These are phyloP conservation scores for Lunularia cruciata DNA, from an alignment of 225 moss, liverwort and hornwort genomes.

Conservation along the genomic window DNA sequence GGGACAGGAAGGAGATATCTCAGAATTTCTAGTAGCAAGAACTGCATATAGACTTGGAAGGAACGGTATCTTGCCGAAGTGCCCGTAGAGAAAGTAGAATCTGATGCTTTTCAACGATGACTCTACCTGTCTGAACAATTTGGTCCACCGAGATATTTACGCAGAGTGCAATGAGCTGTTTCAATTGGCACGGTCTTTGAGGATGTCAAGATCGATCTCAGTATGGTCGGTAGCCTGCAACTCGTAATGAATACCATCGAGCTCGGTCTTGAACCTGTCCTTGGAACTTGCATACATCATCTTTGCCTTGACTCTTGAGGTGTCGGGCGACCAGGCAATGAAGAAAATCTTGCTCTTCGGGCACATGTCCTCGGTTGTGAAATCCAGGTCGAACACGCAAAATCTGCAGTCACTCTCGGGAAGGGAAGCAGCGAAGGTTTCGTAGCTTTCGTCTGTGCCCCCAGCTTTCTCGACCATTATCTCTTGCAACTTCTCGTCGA, in stretches of 20 bases:
- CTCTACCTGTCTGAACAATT: too few relatives aligned
- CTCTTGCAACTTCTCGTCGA: slow-evolving; percentile 68
- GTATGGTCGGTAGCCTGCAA: slow-evolving; percentile 60
- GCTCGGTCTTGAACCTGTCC: slow-evolving; percentile 65
- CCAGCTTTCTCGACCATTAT: slow-evolving; percentile 66
- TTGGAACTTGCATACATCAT: slow-evolving; percentile 83
- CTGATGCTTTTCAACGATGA: too few relatives aligned
- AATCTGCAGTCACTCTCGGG: slow-evolving; percentile 71
- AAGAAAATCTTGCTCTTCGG: slow-evolving; percentile 88
- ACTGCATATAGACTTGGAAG: too few relatives aligned
- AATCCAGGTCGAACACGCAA: slow-evolving; percentile 68
- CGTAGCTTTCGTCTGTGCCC: slow-evolving; percentile 49
- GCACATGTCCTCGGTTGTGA: slow-evolving; percentile 55
- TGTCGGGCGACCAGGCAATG: slow-evolving; percentile 63
- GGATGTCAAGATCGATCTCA: slow-evolving; percentile 10
- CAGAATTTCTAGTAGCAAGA: too few relatives aligned
- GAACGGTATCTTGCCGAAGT: too few relatives aligned
- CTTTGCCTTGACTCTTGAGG: slow-evolving; percentile 57
- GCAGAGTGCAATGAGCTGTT: too few relatives aligned
- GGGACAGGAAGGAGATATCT: too few relatives aligned
- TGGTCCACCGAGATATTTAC: too few relatives aligned
- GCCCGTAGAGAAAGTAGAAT: too few relatives aligned
- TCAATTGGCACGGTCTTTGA: slow-evolving; percentile 20
- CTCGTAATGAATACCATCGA: slow-evolving; percentile 71
- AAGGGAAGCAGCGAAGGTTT: slow-evolving; percentile 53